Evolutionary conservation across 306 rosid species (phyloP).

Genomic region (Cyclanthera cordifolia): DNA sequence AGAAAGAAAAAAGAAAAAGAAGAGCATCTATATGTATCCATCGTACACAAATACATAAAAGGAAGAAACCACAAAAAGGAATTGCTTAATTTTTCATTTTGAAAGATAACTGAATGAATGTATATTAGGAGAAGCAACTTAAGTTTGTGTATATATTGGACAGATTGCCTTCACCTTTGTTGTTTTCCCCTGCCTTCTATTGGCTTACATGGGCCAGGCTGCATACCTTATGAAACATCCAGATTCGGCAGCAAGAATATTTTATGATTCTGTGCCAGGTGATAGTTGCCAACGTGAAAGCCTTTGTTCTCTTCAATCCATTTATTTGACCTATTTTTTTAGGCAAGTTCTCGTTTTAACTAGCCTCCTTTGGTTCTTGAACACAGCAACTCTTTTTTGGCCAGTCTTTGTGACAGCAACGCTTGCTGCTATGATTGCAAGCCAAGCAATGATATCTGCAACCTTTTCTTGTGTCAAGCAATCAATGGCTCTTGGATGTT

Average conservation of each 20-base stretch:
- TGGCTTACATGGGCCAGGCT: conserved; percentile 97
- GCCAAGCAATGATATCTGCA: conserved; percentile 99
- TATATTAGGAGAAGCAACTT: conserved; percentile 4
- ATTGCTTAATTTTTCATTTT: conserved; percentile 8
- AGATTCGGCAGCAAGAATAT: conserved; percentile 33
- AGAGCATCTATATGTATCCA: background rate
- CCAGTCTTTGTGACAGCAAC: conserved; percentile 84
- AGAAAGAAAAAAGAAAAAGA: too few relatives aligned
- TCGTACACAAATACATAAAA: background rate
- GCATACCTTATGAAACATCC: conserved; percentile 63
- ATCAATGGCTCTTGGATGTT: conserved; percentile 97
- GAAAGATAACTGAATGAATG: background rate
- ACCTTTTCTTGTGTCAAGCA: conserved; percentile 95
- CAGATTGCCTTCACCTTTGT: conserved; percentile 84
- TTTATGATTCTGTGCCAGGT: conserved; percentile 93
- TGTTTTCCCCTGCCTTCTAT: conserved; percentile 90
- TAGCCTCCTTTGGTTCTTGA: conserved; percentile 3
- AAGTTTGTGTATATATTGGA: conserved; percentile 6
- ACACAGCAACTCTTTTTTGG: conserved; percentile 79
- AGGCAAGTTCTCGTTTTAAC: background rate
- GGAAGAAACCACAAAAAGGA: background rate
- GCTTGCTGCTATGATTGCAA: conserved; percentile 95
- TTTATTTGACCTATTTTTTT: conserved; percentile 6
- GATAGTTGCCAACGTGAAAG: conserved; percentile 18
- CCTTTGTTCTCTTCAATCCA: conserved; percentile 1